A percentile compares a stretch with the other conserved stretches of the same genome.
Conservation (phyloP, 1,139 yeast species). For the Zygosaccharomyces pseudobailii region DNA sequence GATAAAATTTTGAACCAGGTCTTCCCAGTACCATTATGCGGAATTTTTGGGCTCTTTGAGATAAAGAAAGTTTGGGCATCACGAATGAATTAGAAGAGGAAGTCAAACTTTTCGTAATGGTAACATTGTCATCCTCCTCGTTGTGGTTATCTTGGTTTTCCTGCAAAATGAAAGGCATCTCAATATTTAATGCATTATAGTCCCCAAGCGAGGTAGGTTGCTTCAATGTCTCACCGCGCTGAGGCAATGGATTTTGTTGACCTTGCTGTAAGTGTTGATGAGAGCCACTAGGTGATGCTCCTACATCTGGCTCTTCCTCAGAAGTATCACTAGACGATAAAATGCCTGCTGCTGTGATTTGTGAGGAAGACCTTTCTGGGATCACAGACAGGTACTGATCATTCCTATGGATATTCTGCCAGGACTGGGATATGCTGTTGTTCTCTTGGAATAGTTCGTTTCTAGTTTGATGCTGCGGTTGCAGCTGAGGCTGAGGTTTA, state of each 20-base stretch:
- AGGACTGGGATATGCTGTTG: slow-evolving; percentile 25
- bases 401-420: slow-evolving; percentile 27
- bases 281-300: slow-evolving; percentile 12
- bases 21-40: slow-evolving; percentile 26
- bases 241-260: slow-evolving; percentile 1
- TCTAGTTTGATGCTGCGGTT: neutral
- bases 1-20: slow-evolving; percentile 24
- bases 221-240: neutral
- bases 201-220: slow-evolving; percentile 1
- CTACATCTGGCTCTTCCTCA: slow-evolving; percentile 26
- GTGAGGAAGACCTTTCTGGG: slow-evolving; percentile 15
- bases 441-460: neutral
- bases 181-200: slow-evolving; percentile 5
- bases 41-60: slow-evolving; percentile 17
- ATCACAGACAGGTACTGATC: slow-evolving; percentile 18
- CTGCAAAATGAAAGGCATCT: slow-evolving; percentile 8
- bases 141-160: slow-evolving; percentile 4
- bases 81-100: slow-evolving; percentile 32
- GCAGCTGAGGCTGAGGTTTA: neutral
- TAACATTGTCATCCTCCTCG: slow-evolving; percentile 22
- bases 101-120: slow-evolving; percentile 24
- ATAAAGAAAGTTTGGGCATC: slow-evolving; percentile 32
- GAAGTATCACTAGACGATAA: slow-evolving; percentile 33
- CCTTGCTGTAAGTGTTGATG: slow-evolving; percentile 7
- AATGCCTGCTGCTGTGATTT: slow-evolving; percentile 22